A percentile compares a stretch with the other conserved stretches of the same genome.
These are phyloP conservation scores for Nymphaea thermarum DNA, from an alignment of 164 flowering plant species.

Conservation along the genomic window DNA sequence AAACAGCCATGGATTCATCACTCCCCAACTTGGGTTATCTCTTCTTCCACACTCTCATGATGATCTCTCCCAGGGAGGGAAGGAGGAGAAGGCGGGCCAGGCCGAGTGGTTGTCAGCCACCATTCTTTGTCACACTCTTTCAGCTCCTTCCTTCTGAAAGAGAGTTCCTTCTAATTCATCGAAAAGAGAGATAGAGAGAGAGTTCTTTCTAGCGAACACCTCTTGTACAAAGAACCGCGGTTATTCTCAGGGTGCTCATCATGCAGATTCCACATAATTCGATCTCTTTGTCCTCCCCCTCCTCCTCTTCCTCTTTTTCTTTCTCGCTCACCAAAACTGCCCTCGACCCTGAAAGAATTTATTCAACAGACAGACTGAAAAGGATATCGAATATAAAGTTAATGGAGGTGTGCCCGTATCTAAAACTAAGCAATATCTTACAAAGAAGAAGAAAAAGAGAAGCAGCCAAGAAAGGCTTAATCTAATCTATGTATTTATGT, in stretches of 20 bases:
- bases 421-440: no score
- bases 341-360: background rate
- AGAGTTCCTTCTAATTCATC: background rate
- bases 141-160: background rate
- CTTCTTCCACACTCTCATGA: background rate
- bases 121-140: background rate
- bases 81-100: no score
- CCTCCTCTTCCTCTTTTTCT: background rate
- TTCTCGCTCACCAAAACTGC: background rate
- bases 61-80: background rate
- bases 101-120: background rate
- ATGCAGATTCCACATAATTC: background rate
- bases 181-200: background rate
- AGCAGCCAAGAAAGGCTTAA: background rate
- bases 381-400: no score
- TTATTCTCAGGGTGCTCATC: background rate
- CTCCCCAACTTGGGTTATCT: background rate
- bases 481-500: background rate
- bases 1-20: background rate
- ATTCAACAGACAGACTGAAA: background rate
- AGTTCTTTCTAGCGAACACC: background rate
- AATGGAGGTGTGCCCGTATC: background rate
- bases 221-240: background rate
- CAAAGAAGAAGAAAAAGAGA: no score
- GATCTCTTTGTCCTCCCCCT: background rate